Percentiles rank a stretch among this genome's conserved stretches.
Conservation (phyloP, 768 basidiomycete species). For the Russula sp. region DNA sequence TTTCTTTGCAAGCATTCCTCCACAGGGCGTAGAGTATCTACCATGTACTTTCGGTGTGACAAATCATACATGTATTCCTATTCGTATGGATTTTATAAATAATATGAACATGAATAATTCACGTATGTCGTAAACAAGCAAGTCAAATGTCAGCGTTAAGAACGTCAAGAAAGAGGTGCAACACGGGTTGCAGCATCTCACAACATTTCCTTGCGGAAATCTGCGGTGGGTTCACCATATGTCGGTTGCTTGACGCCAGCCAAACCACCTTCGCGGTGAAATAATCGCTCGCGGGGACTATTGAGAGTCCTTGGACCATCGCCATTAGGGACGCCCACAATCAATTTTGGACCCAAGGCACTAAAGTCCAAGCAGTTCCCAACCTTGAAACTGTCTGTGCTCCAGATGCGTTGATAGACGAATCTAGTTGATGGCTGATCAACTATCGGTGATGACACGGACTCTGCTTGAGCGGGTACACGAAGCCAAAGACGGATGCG, state of each 20-base stretch:
- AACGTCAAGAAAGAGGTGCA: too few species aligned
- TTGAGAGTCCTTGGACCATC: conserved; percentile 1
- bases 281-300: conserved; percentile 9
- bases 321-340: conserved; percentile 38
- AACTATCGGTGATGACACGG: conserved; percentile 20
- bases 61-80: conserved; percentile 23
- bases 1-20: conserved; percentile 16
- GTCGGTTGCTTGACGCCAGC: not conserved
- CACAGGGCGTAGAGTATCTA: conserved; percentile 17
- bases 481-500: conserved; percentile 59
- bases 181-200: not conserved
- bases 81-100: conserved; percentile 21
- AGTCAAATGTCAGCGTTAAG: too few species aligned
- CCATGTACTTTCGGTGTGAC: conserved; percentile 19
- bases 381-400: conserved; percentile 53
- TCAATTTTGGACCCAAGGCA: conserved; percentile 39
- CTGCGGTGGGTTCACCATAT: not conserved
- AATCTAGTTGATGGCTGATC: conserved; percentile 31
- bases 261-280: not conserved
- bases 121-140: not conserved
- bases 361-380: conserved; percentile 51
- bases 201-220: not conserved
- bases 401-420: conserved; percentile 61
- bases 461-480: conserved; percentile 32
- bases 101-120: conserved; percentile 19